Base-by-base conservation (phyloP, 345 rosid genomes). In the Crucihimalaya himalaica region DNA sequence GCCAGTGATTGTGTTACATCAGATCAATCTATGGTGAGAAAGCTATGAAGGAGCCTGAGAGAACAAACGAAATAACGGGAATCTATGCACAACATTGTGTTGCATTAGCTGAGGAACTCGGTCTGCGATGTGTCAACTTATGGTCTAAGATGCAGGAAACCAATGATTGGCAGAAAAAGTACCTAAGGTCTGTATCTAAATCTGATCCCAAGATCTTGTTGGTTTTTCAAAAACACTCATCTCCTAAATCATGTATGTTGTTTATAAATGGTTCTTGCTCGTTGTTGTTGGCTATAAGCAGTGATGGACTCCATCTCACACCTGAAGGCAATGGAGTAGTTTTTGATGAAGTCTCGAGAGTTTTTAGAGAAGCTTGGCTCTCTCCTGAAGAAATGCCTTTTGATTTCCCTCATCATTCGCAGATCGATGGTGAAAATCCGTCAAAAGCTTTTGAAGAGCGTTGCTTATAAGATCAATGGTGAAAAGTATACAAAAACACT, bases 111-210 rank as follows among this genome's bases (percentile, higher is more conserved):
- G 75, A 83, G 19, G 97, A 94, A 29, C 53, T 89, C 55, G 93
- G 86, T 25, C 50, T 88, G 18, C 80, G 31, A 51, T 82, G 78
- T 19, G 77, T 91, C 42, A 79, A 94, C 81, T 34, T 94, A 39
- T 94, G 98, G 98, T 87, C 91, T 70, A 89, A 81, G 84, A 91
- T 92, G 97, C 92, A 89, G 81, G 88, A 89, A 65, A 84, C 84
- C 40, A 81, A 78, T 61, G 88, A 86, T 40, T 94, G 97, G 97
- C 92, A 85, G 92, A 88, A 83, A 69, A 83, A 81, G 21, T 86
- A 81, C 74, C 61, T 94, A 63, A 94, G 97, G 97, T 91, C 70
- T 68, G 86, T 83, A 1, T 74, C 60, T 66, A 31, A 39, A 11
- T 43, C 28, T 46, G 42, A 16, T 25, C 61, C 39, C 19, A 59